Evolutionary conservation across 2,329 filamentous ascomycete genomes (phyloP).

Genomic region (Zasmidium cellare): DNA sequence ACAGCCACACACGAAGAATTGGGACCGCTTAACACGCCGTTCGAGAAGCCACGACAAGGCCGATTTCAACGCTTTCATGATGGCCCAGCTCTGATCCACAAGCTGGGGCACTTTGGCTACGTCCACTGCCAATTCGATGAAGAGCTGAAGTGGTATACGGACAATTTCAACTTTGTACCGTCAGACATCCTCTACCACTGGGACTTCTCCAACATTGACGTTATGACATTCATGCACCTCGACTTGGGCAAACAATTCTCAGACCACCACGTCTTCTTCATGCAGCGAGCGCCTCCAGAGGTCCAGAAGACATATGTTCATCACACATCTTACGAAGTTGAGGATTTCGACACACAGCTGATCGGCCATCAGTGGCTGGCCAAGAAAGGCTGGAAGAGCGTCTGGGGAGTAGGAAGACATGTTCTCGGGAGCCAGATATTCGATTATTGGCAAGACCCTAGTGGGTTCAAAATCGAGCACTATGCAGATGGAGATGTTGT

Average conservation of each 20-base stretch:
- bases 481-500: too few species aligned
- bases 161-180: constrained; percentile 45
- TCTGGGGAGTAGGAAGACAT: constrained; percentile 71
- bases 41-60: constrained; percentile 12
- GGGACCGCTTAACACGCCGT: constrained; percentile 9
- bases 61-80: constrained; percentile 10
- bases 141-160: constrained; percentile 40
- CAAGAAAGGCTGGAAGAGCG: constrained; percentile 61
- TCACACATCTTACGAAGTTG: constrained; percentile 67
- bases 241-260: constrained; percentile 42
- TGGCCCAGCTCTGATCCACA: constrained; percentile 19
- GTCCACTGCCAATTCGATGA: constrained; percentile 35
- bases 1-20: constrained; percentile 6
- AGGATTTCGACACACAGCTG: constrained; percentile 68
- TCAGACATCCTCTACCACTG: constrained; percentile 35
- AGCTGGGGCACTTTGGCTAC: constrained; percentile 44
- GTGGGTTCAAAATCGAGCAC: constrained; percentile 53
- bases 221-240: constrained; percentile 46
- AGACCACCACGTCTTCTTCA: constrained; percentile 49
- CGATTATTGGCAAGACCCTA: constrained; percentile 61
- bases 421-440: constrained; percentile 67
- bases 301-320: constrained; percentile 47
- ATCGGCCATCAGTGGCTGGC: constrained; percentile 68
- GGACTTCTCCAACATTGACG: constrained; percentile 29
- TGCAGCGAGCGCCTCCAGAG: constrained; percentile 25